A percentile compares a stretch with the other conserved stretches of the same genome.
These are phyloP conservation scores for Peronospora farinosa DNA, from an alignment of 352 stramenopile species.

Conservation along the genomic window DNA sequence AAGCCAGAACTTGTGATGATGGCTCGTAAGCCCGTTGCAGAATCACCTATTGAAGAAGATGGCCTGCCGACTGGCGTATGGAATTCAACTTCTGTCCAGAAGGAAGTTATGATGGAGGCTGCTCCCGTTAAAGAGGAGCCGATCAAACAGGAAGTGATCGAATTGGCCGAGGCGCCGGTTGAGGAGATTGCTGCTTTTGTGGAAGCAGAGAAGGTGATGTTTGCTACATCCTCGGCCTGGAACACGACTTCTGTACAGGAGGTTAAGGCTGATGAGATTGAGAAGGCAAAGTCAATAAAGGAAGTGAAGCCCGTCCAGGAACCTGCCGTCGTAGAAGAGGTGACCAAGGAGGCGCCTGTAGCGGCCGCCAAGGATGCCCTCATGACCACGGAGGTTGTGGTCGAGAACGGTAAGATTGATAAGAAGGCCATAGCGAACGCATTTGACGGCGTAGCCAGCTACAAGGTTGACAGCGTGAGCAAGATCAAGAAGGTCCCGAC, in stretches of 20 bases:
- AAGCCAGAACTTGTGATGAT: neutral
- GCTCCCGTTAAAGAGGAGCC: constrained; percentile 5
- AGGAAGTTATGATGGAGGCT: constrained; percentile 3
- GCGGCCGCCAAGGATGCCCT: constrained; percentile 19
- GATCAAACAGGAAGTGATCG: constrained; percentile 17
- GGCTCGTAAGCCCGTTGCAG: constrained; percentile 2
- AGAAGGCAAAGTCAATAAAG: constrained; percentile 14
- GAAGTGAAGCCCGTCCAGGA: constrained; percentile 11
- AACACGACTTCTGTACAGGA: constrained; percentile 24
- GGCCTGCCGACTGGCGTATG: constrained; percentile 16
- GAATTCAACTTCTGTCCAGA: constrained; percentile 22
- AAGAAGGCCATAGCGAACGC: constrained; percentile 29
- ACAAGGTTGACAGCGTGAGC: constrained; percentile 33
- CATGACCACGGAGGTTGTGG: constrained; percentile 11
- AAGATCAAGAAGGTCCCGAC: constrained; percentile 22
- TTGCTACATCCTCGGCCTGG: constrained; percentile 19
- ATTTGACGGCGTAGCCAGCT: constrained; percentile 32
- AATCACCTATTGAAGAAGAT: constrained; percentile 10
- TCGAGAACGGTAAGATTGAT: constrained; percentile 19
- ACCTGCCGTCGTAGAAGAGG: constrained; percentile 6
- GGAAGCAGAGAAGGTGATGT: constrained; percentile 12
- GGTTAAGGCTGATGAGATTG: constrained; percentile 4
- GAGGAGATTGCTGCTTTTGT: constrained; percentile 8
- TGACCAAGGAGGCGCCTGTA: constrained; percentile 10
- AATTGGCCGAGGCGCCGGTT: constrained; percentile 8